These are phyloP conservation scores for Tolypocladium paradoxum DNA, from an alignment of 2,329 filamentous ascomycete species.

Conservation along the genomic window DNA sequence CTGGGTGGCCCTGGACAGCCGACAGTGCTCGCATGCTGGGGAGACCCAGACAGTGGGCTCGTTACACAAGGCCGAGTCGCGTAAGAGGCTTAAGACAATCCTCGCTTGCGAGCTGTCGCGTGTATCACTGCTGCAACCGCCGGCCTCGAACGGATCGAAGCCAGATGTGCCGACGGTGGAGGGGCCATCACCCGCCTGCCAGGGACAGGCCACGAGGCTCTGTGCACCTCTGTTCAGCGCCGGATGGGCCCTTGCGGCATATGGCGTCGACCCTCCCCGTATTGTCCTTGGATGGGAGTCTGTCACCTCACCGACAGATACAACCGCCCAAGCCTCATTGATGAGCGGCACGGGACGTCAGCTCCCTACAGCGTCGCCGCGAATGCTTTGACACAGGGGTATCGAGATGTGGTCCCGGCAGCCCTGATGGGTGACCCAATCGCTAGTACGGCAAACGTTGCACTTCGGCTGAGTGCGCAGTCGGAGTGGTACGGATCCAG, in stretches of 20 bases:
- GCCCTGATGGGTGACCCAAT: conserved; percentile 1
- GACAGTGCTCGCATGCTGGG: not conserved
- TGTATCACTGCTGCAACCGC: not conserved
- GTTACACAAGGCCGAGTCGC: not conserved
- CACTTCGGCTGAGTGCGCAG: conserved; percentile 5
- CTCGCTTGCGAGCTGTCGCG: not conserved
- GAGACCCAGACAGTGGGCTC: not conserved
- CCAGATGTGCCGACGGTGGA: not conserved
- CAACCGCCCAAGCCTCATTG: not conserved
- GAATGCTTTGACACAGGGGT: not conserved
- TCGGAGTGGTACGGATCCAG: not conserved
- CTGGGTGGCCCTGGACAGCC: not conserved
- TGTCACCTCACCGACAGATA: not conserved
- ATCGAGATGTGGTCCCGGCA: not conserved
- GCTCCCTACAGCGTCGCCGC: not conserved
- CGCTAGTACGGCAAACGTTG: conserved; percentile 1
- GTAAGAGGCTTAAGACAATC: not conserved
- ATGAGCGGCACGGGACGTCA: not conserved
- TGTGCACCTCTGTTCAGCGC: not conserved
- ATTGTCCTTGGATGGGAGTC: not conserved
- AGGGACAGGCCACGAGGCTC: conserved; percentile 1
- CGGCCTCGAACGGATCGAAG: not conserved
- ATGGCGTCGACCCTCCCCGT: not conserved
- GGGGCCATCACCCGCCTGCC: not conserved
- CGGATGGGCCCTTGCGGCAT: not conserved